Evolutionary conservation across 495 filamentous ascomycete species (phyloP).

Genomic region (Lasiosphaeriaceae sp.): DNA sequence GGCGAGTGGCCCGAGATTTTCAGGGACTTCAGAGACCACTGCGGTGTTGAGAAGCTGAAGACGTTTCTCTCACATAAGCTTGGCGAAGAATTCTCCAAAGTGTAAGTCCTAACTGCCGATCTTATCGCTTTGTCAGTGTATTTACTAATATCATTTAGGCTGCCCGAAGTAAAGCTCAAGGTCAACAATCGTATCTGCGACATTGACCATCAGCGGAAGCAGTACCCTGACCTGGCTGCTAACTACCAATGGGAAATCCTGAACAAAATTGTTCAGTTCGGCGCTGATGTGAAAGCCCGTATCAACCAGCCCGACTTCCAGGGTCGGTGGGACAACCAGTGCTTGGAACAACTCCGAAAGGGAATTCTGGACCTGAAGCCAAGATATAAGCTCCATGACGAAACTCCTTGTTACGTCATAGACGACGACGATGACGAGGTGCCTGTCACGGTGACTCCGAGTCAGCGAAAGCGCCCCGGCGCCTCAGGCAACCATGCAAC

Average conservation of each 20-base stretch:
- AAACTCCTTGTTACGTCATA: not conserved
- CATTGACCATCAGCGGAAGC: constrained; percentile 45
- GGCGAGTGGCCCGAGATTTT: constrained; percentile 48
- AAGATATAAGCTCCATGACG: constrained; percentile 33
- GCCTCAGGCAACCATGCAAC: not conserved
- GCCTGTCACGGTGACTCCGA: constrained; percentile 5
- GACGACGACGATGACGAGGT: not conserved
- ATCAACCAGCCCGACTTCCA: constrained; percentile 29
- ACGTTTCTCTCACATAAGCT: constrained; percentile 51
- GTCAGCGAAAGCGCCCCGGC: constrained; percentile 13
- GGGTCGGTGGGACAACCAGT: constrained; percentile 18
- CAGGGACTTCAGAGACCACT: constrained; percentile 43
- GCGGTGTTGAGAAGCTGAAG: constrained; percentile 57
- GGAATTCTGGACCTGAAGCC: constrained; percentile 39
- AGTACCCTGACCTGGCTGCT: constrained; percentile 55
- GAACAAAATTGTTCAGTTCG: constrained; percentile 48
- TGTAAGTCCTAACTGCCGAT: constrained; percentile 30
- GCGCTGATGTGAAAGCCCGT: constrained; percentile 34
- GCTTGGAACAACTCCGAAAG: constrained; percentile 33
- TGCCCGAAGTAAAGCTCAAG: constrained; percentile 57
- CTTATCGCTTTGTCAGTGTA: not conserved
- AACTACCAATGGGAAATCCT: constrained; percentile 49
- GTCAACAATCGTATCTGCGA: constrained; percentile 46
- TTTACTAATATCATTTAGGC: constrained; percentile 27
- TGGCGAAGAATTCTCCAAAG: constrained; percentile 52